Evolutionary conservation across 2,329 filamentous ascomycete genomes (phyloP), one percentile per base, ranked within the genome.

Genomic region (Onygena corvina): DNA sequence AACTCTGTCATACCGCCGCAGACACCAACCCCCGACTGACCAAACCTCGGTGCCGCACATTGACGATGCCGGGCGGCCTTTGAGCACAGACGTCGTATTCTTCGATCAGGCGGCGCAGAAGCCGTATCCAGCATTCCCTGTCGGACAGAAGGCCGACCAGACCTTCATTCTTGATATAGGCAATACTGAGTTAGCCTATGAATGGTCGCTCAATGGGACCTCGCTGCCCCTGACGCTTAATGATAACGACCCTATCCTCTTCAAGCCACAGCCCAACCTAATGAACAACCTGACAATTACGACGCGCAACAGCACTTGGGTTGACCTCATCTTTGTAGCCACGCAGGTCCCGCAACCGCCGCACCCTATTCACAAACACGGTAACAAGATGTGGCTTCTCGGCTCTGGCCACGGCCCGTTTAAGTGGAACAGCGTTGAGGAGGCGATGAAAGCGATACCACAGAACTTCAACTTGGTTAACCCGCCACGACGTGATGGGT

Each of bases 1-100:
- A 76, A 71, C 1, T 66, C 70, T 36, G 76, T 73, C 1, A 63
- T 70, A 2, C 60, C 81, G 18, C 63, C 64, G 0, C 71, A 72
- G 54, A 53, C 59, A 30, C 56, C 56, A n/a, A 56, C 57, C 14
- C 56, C 60, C 23, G 50, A 45, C n/a, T 11, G 27, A 54, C 70
- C 71, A 1, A 78, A 67, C 57, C 76, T n/a, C n/a, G n/a, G n/a
- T n/a, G n/a, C n/a, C n/a, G n/a, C n/a, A n/a, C n/a, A n/a, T n/a
- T n/a, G n/a, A n/a, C n/a, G n/a, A n/a, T n/a, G n/a, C n/a, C n/a
- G n/a, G n/a, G n/a, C n/a, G n/a, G n/a, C n/a, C n/a, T n/a, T n/a
- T n/a, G n/a, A n/a, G n/a, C n/a, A n/a, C n/a, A n/a, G n/a, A n/a
- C n/a, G n/a, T n/a, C n/a, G n/a, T n/a, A n/a, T n/a, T n/a, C n/a